Base-by-base conservation (phyloP, 225 moss, liverwort and hornwort species). In the Physcomitrium patens region DNA sequence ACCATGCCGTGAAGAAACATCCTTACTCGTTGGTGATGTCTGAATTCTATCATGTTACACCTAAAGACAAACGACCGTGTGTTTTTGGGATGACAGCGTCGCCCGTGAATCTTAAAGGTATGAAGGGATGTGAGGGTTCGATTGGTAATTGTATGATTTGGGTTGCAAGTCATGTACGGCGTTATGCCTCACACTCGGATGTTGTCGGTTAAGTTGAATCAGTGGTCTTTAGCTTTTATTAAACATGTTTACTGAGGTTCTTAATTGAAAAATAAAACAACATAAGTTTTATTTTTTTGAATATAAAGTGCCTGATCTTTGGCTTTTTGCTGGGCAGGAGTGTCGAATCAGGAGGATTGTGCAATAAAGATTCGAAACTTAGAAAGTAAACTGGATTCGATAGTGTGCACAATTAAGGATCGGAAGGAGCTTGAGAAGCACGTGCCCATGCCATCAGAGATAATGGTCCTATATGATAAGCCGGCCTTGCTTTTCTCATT, bases 61-160 rank as follows among this genome's bases (percentile, higher is more conserved):
- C 87, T 1, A 99, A 95, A 78, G 76, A 89, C 41, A 84, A 73
- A 63, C 84, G 99, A 60, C 99, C 99, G 9, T 90, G 95, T 81
- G 99, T 99, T 42, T 99, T 99, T 83, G 99, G 99, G 59, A 99
- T 99, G 99, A 99, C 99, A 71, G 99, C 99, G 41, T 99, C 99
- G 65, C 99, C 99, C 22, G 99, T 99, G 63, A 99, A 99, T 70
- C 78, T 99, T 7, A 99, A 99, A 88, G 99, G 97, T 77, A 69
- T 62, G 31, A 75, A 45, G 51, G 59, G 52, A 54, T 50, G 10
- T 16, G 54, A 23, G 46, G 9, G 31, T 51, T 45, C 57, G 43
- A 44, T 19, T 46, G 46, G 26, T 23, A 2, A 49, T 74, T 66
- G 12, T 62, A 16, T 62, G 66, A 50, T 75, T 43, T 20, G 71